phyloP scores from a whole-genome alignment of 148 eudicot species.

The Rhododendron henanense region DNA sequence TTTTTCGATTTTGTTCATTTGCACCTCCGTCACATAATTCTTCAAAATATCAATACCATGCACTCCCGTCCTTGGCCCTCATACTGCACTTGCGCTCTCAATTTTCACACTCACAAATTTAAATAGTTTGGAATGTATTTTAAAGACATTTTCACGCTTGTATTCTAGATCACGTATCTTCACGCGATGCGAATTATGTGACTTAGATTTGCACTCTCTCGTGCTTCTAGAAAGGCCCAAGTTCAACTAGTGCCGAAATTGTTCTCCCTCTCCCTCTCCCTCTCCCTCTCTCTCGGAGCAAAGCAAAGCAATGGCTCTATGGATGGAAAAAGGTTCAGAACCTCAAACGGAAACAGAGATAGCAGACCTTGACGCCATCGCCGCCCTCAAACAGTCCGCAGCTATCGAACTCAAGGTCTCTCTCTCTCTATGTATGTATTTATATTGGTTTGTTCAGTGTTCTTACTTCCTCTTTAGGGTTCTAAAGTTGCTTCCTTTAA shows the following conservation, averaged over 20 bases:
- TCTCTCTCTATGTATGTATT: not conserved
- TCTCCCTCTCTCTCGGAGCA: not conserved
- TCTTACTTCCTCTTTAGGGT: not conserved
- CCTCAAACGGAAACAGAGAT: constrained; percentile 58
- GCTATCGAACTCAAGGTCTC: constrained; percentile 84
- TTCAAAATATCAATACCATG: no score
- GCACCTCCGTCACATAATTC: not conserved
- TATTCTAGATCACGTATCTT: no score
- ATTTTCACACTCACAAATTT: no score
- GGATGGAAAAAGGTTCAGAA: constrained; percentile 65
- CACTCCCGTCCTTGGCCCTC: no score
- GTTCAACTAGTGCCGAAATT: not conserved
- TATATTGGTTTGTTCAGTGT: not conserved
- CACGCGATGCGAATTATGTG: no score
- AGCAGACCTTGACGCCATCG: constrained; percentile 64
- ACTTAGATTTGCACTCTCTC: not conserved
- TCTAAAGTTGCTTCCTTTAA: not conserved
- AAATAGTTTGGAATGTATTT: no score
- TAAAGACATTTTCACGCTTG: no score
- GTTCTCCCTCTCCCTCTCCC: not conserved
- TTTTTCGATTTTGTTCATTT: not conserved
- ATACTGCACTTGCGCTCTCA: no score
- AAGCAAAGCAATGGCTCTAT: constrained; percentile 53
- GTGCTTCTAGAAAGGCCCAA: not conserved
- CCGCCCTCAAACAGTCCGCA: constrained; percentile 67